phyloP scores from a whole-genome alignment of 495 filamentous ascomycete genomes.

The Tuber magnatum region DNA sequence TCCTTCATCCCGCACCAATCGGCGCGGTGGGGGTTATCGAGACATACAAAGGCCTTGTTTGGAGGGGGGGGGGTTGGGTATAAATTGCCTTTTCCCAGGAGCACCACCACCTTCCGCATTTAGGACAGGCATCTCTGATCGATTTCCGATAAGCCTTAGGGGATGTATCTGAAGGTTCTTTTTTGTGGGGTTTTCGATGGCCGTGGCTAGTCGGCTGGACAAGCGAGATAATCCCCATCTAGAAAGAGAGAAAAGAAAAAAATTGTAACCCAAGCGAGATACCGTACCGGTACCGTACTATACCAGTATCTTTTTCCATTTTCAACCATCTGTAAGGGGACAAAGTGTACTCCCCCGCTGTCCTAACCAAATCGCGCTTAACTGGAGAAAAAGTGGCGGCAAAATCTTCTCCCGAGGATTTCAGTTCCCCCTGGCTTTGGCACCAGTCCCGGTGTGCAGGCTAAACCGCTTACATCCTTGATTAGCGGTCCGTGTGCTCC shows the following conservation, averaged over 20 bases:
- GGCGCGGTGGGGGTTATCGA: background rate
- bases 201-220: background rate
- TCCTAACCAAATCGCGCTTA: background rate
- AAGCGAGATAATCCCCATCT: background rate
- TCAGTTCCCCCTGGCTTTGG: background rate
- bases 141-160: background rate
- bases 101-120: background rate
- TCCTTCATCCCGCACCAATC: background rate
- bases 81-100: background rate
- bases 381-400: background rate
- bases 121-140: background rate
- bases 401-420: background rate
- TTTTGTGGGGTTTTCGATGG: background rate
- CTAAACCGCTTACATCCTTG: background rate
- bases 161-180: background rate
- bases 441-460: background rate
- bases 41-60: background rate
- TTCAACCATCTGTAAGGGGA: background rate
- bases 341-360: background rate
- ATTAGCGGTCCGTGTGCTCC: slow-evolving; percentile 1
- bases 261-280: background rate
- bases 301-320: background rate
- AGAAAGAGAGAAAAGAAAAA: background rate
- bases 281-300: no score
- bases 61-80: background rate